phyloP scores from a whole-genome alignment of 306 rosid species.

The Hylodesmum podocarpum region DNA sequence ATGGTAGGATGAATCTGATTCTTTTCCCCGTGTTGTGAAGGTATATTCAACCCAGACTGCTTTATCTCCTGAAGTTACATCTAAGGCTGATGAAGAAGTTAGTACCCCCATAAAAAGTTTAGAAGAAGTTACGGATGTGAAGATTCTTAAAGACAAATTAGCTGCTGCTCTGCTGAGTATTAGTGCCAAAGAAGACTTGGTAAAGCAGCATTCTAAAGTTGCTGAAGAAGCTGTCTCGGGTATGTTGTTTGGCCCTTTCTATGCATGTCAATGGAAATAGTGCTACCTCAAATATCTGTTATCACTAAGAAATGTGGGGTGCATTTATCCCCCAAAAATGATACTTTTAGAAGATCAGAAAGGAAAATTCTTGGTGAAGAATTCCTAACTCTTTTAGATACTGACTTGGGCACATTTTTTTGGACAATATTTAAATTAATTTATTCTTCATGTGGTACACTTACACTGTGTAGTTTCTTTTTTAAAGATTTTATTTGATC shows the following conservation, averaged over 20 bases:
- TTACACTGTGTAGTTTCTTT: not conserved
- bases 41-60: conserved; percentile 51
- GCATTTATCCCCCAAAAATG: not conserved
- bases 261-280: conserved; percentile 17
- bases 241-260: conserved; percentile 29
- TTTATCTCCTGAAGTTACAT: conserved; percentile 67
- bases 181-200: conserved; percentile 73
- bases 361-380: conserved; percentile 2
- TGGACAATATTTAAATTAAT: not conserved
- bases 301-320: not conserved
- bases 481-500: conserved; percentile 4
- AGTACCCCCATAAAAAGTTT: conserved; percentile 26
- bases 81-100: conserved; percentile 52
- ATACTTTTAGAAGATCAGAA: not conserved
- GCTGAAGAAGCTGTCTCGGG: conserved; percentile 91
- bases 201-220: conserved; percentile 80
- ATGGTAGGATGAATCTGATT: conserved; percentile 9
- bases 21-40: conserved; percentile 39
- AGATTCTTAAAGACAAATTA: conserved; percentile 54
- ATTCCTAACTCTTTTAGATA: not conserved
- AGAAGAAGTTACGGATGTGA: conserved; percentile 46
- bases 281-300: conserved; percentile 7
- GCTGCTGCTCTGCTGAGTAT: conserved; percentile 62
- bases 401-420: not conserved
- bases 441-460: not conserved